Conservation (phyloP, 768 basidiomycete genomes). For the Mycena olivaceomarginata region DNA sequence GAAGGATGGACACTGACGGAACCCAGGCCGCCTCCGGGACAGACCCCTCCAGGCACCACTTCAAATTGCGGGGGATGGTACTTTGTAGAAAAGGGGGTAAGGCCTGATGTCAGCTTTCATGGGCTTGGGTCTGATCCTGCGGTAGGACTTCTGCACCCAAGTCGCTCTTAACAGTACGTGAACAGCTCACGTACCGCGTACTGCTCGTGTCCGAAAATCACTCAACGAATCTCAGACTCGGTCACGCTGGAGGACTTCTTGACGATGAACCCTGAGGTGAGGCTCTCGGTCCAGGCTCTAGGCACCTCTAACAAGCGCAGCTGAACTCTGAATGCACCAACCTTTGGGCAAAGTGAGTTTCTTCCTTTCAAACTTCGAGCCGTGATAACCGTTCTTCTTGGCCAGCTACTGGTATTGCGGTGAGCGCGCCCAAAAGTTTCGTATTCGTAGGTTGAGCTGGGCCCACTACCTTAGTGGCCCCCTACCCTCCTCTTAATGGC, state of each 20-base stretch:
- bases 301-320: not conserved
- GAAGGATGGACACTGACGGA: too few relatives aligned
- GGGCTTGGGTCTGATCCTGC: not conserved
- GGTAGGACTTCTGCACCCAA: slow-evolving; percentile 26
- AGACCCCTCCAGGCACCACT: slow-evolving; percentile 25
- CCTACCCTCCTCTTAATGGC: slow-evolving; percentile 27
- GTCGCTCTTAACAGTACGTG: slow-evolving; percentile 29
- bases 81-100: slow-evolving; percentile 19
- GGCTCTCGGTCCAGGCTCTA: not conserved
- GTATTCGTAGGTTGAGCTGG: not conserved
- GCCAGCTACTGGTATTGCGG: slow-evolving; percentile 28
- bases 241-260: slow-evolving; percentile 24
- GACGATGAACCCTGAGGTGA: slow-evolving; percentile 24
- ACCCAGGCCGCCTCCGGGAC: slow-evolving; percentile 17
- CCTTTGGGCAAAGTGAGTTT: slow-evolving; percentile 25
- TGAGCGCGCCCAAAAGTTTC: not conserved
- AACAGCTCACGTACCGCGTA: not conserved
- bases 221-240: slow-evolving; percentile 1
- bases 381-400: not conserved
- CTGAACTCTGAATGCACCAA: slow-evolving; percentile 23
- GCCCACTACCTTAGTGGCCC: slow-evolving; percentile 10
- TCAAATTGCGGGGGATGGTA: slow-evolving; percentile 34
- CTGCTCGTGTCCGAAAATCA: not conserved
- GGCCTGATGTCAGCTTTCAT: too few relatives aligned
- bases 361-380: not conserved